Percentiles rank a stretch among this genome's conserved stretches.
These are phyloP conservation scores for Fusarium euwallaceae DNA, from an alignment of 2,329 filamentous ascomycete genomes.

Conservation along the genomic window DNA sequence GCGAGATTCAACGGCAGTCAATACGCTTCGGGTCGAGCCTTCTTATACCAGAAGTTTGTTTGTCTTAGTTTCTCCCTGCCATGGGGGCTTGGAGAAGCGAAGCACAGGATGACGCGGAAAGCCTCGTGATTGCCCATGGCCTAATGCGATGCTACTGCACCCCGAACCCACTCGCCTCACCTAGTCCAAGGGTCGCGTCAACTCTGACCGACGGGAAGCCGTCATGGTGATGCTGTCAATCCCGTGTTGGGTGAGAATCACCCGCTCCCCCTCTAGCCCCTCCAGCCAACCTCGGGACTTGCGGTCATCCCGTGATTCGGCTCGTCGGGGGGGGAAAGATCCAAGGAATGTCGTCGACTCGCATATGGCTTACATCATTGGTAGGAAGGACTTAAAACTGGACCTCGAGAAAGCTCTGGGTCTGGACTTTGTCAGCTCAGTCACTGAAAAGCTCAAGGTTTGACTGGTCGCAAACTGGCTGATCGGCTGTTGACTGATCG, in stretches of 20 bases:
- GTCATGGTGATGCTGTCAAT: slow-evolving; percentile 20
- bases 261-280: neutral
- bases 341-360: slow-evolving; percentile 20
- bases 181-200: slow-evolving; percentile 25
- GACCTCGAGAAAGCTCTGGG: neutral
- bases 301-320: slow-evolving; percentile 30
- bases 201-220: slow-evolving; percentile 14
- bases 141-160: slow-evolving; percentile 30
- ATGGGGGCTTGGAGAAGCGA: neutral
- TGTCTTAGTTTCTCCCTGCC: neutral
- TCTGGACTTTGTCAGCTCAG: slow-evolving; percentile 1
- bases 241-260: slow-evolving; percentile 16
- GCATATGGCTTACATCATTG: slow-evolving; percentile 29
- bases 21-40: slow-evolving; percentile 13
- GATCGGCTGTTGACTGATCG: slow-evolving; percentile 2
- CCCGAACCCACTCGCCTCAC: slow-evolving; percentile 17
- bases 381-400: slow-evolving; percentile 11
- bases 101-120: slow-evolving; percentile 33
- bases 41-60: slow-evolving; percentile 26
- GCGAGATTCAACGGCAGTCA: slow-evolving; percentile 11
- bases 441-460: neutral
- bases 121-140: slow-evolving; percentile 30
- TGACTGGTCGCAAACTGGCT: neutral
- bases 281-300: neutral
- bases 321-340: slow-evolving; percentile 9